phyloP scores from a whole-genome alignment of 495 filamentous ascomycete genomes.

The Margaritispora aquatica region DNA sequence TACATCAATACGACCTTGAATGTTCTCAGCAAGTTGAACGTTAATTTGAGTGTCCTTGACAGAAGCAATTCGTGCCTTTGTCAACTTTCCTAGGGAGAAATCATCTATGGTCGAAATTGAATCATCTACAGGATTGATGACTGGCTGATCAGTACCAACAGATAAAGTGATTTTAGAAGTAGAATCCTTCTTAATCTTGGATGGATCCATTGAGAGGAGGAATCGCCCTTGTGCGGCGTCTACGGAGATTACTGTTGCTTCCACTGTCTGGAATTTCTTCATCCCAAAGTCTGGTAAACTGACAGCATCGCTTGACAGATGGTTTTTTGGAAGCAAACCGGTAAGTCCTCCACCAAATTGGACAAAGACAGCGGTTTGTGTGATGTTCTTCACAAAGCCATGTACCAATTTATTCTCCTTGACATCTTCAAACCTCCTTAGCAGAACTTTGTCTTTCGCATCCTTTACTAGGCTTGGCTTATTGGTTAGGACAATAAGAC shows the following conservation, averaged over 20 bases:
- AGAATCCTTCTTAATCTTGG: constrained; percentile 27
- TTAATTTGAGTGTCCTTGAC: constrained; percentile 89
- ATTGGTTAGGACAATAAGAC: constrained; percentile 65
- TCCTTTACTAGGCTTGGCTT: constrained; percentile 79
- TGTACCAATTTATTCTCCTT: constrained; percentile 58
- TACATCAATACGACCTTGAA: constrained; percentile 85
- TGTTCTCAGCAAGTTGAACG: constrained; percentile 79
- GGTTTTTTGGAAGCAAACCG: constrained; percentile 70
- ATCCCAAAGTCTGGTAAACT: constrained; percentile 70
- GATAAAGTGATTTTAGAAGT: constrained; percentile 9
- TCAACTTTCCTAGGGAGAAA: constrained; percentile 64
- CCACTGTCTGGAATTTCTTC: constrained; percentile 62
- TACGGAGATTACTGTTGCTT: constrained; percentile 60
- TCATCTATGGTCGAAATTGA: constrained; percentile 59
- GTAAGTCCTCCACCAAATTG: constrained; percentile 73
- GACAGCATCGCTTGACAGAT: constrained; percentile 60
- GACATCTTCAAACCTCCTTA: constrained; percentile 61
- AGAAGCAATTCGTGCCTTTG: constrained; percentile 71
- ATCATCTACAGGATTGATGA: constrained; percentile 66
- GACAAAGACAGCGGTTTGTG: constrained; percentile 70
- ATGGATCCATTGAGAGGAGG: constrained; percentile 49
- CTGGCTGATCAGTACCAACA: constrained; percentile 29
- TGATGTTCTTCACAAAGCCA: constrained; percentile 84
- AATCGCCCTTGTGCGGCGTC: constrained; percentile 53
- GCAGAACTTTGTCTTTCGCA: constrained; percentile 55